Evolutionary conservation across 257 asterid species (phyloP).

Genomic region (Primulina eburnea): DNA sequence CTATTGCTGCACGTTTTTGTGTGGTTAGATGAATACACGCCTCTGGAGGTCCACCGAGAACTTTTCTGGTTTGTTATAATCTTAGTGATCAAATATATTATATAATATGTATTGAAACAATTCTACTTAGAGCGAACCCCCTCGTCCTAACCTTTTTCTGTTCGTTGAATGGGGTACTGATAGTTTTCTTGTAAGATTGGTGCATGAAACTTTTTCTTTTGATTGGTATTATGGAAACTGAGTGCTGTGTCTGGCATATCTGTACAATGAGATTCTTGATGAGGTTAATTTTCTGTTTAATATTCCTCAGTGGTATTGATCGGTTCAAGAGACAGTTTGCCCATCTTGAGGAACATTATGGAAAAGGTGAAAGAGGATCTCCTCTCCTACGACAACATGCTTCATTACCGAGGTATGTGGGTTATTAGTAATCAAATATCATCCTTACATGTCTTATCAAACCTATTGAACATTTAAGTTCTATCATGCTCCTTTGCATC

Average conservation of each 20-base stretch:
- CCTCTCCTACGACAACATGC: constrained; percentile 79
- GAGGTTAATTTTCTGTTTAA: constrained; percentile 10
- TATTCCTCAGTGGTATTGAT: constrained; percentile 75
- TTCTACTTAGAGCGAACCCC: background rate
- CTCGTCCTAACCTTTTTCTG: background rate
- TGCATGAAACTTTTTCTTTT: background rate
- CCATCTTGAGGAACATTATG: constrained; percentile 83
- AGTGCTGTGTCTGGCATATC: constrained; percentile 11
- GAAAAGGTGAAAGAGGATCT: constrained; percentile 80
- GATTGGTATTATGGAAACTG: background rate
- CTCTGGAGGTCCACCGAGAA: background rate
- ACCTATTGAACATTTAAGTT: background rate
- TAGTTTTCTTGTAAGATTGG: background rate
- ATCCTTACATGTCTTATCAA: background rate
- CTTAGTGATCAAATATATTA: background rate
- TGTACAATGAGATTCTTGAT: constrained; percentile 15
- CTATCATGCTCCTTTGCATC: background rate
- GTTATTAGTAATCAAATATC: background rate
- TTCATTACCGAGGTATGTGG: constrained; percentile 79
- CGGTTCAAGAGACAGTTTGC: constrained; percentile 96
- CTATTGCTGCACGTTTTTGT: background rate
- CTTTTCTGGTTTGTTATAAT: background rate
- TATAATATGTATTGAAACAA: background rate
- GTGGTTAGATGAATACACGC: background rate
- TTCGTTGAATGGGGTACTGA: background rate